Base-by-base conservation (phyloP, 2,329 filamentous ascomycete genomes). In the Talaromyces pinophilus region DNA sequence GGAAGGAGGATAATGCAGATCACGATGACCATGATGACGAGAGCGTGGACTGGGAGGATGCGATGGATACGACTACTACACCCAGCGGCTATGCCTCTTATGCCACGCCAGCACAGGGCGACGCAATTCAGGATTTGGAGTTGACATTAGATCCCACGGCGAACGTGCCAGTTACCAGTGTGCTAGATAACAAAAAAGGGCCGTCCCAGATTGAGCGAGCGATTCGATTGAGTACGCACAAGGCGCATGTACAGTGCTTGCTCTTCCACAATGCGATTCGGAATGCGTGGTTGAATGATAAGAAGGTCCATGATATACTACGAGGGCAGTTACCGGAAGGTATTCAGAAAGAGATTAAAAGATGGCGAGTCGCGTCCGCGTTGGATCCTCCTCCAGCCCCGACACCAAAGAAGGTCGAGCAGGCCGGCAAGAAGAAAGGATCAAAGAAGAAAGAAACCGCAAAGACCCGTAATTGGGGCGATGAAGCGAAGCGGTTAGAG, bases 241-340 rank as follows among this genome's bases (percentile, higher is more conserved):
- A 92, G 71, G 84, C 97, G 71, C 95, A 99, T 77, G 93, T 98
- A 1, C 89, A 96, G 75, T 87, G 88, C 62, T 82, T 99, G 17
- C 85, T 99, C 67, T 97, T 90, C 84, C 93, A 98, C 76, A 98
- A 98, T 74, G 87, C 92, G 0, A 79, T 95, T 15, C 87, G 92
- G 50, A 97, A 98, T 75, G 83, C 87, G 0, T 98, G 94, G 90
- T 80, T 93, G 22, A 92, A 92, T 71, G 91, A 98, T 72, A 77
- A 84, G 3, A 86, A 91, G 68, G 83, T 96, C 0, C 92, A 95
- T 68, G 87, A 88, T 11, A 90, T 88, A 17, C 83, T 97, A 74
- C 83, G 95, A 3, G 87, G 88, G n/a, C 89, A 92, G 66, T 72
- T 97, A 6, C 85, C 91, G 0, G 82, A 86, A 0, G 85, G 86